Percentiles rank a stretch among this genome's conserved stretches.
Evolutionary conservation across 768 basidiomycete genomes (phyloP).

Genomic region (Boletus speciosus): DNA sequence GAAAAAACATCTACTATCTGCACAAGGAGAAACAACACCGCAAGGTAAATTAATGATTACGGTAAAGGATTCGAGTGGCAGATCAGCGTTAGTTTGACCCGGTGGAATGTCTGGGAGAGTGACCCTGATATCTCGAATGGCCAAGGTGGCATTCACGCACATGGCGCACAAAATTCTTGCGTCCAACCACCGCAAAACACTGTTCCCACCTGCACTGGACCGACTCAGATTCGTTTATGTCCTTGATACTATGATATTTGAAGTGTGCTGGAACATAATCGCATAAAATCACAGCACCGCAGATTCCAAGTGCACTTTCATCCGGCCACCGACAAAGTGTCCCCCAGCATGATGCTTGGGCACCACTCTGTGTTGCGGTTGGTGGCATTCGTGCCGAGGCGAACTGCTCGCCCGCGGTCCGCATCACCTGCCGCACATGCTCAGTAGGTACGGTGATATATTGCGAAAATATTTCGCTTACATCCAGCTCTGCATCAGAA

Average conservation of each 20-base stretch:
- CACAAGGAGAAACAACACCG: no score
- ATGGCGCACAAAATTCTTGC: conserved; percentile 8
- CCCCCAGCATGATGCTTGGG: background rate
- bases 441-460: background rate
- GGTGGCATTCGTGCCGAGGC: no score
- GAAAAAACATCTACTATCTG: no score
- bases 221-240: fast-evolving
- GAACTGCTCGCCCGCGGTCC: background rate
- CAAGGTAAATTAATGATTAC: no score
- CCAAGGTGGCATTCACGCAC: background rate
- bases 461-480: no score
- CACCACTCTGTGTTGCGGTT: background rate
- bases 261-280: background rate
- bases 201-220: background rate
- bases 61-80: no score
- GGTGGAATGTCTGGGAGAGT: background rate
- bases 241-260: background rate
- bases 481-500: no score
- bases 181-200: background rate
- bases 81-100: no score
- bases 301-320: background rate
- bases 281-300: background rate
- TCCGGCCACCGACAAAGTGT: background rate
- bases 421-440: background rate
- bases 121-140: conserved; percentile 2